Base-by-base conservation (phyloP, 2,329 filamentous ascomycete genomes). In the Leptographium wingfieldii region DNA sequence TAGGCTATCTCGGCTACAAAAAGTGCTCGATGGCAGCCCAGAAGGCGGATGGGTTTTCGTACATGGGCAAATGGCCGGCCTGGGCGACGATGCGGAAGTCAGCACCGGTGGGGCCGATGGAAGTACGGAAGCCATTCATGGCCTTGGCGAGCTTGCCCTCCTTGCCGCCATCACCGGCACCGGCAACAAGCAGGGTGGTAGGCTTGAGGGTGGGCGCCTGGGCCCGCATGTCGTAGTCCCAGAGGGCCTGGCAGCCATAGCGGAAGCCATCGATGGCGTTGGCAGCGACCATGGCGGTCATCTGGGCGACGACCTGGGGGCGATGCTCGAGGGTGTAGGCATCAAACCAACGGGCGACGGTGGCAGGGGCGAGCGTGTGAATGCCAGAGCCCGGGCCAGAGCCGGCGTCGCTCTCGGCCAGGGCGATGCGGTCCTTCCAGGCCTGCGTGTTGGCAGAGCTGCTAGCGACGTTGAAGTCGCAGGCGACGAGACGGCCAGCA, bases 11-110 rank as follows among this genome's bases (percentile, higher is more conserved):
- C n/a, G 27, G 2, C 49, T 52, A 66, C 35, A 67, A 12, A 43
- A 65, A 62, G 7, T 64, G 55, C 56, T 65, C 38, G 2, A 66
- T 43, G n/a, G 35, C 52, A 22, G 60, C 61, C 65, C 64, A 66
- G 63, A 88, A 88, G 10, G 70, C 74, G 51, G 76, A 73, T 2
- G 92, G 75, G 54, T 82, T 81, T 33, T 79, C 90, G 55, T 84
- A 84, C 88, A 95, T 95, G 0, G 90, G 90, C 67, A 95, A 72
- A 74, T 95, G 90, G 0, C 90, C 90, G 0, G 89, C 84, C 10
- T 79, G 74, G 0, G 87, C 81, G 11, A 95, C 80, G 60, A 87
- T 71, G 69, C 79, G 82, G 64, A 91, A 78, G 61, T 82, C 77
- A 0, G 79, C 80, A 0, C 80, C 81, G 0, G 71, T 69, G 11